These are phyloP conservation scores for Diaporthe batatas DNA, from an alignment of 2,329 filamentous ascomycete species.

Conservation along the genomic window DNA sequence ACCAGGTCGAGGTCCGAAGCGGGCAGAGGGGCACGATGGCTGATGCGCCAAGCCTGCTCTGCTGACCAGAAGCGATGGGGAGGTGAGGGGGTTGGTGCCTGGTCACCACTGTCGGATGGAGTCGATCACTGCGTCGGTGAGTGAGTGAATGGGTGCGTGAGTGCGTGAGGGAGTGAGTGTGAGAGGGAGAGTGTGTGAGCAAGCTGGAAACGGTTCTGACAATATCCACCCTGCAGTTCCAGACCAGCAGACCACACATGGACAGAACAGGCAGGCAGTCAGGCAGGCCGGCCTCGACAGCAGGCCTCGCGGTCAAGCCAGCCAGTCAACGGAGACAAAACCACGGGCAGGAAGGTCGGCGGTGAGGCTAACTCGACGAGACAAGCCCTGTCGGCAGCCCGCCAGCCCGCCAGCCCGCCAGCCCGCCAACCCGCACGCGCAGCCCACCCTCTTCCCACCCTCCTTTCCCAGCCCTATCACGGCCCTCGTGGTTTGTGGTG, in stretches of 20 bases:
- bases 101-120: slow-evolving; percentile 3
- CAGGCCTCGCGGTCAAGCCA: slow-evolving; percentile 7
- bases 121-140: slow-evolving; percentile 15
- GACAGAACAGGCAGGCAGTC: background rate
- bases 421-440: no score
- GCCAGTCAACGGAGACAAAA: background rate
- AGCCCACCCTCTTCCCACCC: background rate
- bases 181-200: background rate
- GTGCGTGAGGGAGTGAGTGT: background rate
- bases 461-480: slow-evolving; percentile 32
- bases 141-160: background rate
- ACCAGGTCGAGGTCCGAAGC: slow-evolving; percentile 27
- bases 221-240: background rate
- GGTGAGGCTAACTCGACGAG: no score
- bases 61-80: slow-evolving; percentile 20
- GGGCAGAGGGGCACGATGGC: slow-evolving; percentile 14
- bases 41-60: slow-evolving; percentile 34
- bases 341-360: background rate
- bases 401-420: no score
- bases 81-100: no score
- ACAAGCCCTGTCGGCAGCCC: no score
- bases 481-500: slow-evolving; percentile 36
- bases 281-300: background rate
- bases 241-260: background rate
- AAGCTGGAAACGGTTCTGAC: slow-evolving; percentile 3